phyloP scores from a whole-genome alignment of 2,329 filamentous ascomycete genomes.

The Fusarium gaditjirri region DNA sequence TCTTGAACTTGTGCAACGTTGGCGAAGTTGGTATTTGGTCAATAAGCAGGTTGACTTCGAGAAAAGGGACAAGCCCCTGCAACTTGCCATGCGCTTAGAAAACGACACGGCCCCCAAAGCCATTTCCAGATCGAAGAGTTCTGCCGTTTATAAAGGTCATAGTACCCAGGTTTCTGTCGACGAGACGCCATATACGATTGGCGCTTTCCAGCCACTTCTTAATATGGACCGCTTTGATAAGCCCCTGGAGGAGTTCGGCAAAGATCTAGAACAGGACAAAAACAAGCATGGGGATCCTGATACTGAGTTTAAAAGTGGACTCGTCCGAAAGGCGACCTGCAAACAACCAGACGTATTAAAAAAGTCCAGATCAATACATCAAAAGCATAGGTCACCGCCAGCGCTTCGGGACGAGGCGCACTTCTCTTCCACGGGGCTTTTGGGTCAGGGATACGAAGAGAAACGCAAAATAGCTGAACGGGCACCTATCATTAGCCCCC shows the following conservation, averaged over 20 bases:
- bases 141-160: constrained; percentile 41
- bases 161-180: constrained; percentile 53
- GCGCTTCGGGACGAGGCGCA: constrained; percentile 48
- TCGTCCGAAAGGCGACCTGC: constrained; percentile 26
- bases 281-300: constrained; percentile 12
- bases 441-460: constrained; percentile 60
- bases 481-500: constrained; percentile 46
- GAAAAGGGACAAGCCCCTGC: constrained; percentile 40
- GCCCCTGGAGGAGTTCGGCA: constrained; percentile 61
- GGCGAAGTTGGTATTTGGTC: constrained; percentile 93
- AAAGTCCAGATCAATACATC: constrained; percentile 47
- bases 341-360: constrained; percentile 17
- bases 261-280: constrained; percentile 49
- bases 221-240: constrained; percentile 70
- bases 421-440: constrained; percentile 63
- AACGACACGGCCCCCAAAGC: constrained; percentile 22
- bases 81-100: constrained; percentile 1
- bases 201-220: constrained; percentile 74
- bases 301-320: constrained; percentile 23
- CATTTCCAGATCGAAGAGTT: constrained; percentile 54
- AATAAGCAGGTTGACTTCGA: constrained; percentile 70
- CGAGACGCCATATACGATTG: constrained; percentile 69
- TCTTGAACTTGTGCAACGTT: constrained; percentile 76
- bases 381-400: constrained; percentile 18
- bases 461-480: constrained; percentile 53